A percentile compares a stretch with the other conserved stretches of the same genome.
Conservation (phyloP, 2,329 filamentous ascomycete genomes). For the Aspergillus melleus region DNA sequence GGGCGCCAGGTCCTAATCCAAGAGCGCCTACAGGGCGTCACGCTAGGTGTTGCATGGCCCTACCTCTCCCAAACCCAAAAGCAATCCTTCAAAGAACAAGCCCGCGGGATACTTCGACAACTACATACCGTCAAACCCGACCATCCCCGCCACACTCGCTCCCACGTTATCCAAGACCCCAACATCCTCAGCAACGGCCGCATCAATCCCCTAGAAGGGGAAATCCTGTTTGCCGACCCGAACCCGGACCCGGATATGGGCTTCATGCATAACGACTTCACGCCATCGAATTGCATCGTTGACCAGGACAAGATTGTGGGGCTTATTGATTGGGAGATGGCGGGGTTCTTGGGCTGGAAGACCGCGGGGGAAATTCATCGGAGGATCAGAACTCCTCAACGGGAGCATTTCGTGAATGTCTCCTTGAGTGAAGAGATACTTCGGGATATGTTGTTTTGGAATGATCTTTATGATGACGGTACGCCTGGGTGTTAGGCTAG, state of each 20-base stretch:
- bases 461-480: slow-evolving; percentile 18
- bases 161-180: slow-evolving; percentile 23
- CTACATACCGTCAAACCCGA: slow-evolving; percentile 28
- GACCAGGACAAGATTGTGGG: slow-evolving; percentile 41
- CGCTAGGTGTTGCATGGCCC: slow-evolving; percentile 37
- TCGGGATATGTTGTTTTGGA: slow-evolving; percentile 20
- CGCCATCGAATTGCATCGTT: slow-evolving; percentile 40
- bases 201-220: slow-evolving; percentile 34
- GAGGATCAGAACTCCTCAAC: slow-evolving; percentile 19
- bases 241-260: slow-evolving; percentile 24
- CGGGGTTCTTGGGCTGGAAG: slow-evolving; percentile 37
- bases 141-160: slow-evolving; percentile 17
- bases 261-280: slow-evolving; percentile 45
- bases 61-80: slow-evolving; percentile 38
- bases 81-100: slow-evolving; percentile 37
- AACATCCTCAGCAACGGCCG: slow-evolving; percentile 27
- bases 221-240: slow-evolving; percentile 32
- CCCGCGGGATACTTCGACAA: slow-evolving; percentile 31
- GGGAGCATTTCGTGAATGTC: slow-evolving; percentile 23
- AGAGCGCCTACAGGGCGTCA: slow-evolving; percentile 41
- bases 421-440: slow-evolving; percentile 15
- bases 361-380: slow-evolving; percentile 24
- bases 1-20: slow-evolving; percentile 39
- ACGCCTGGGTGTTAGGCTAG: too few species aligned
- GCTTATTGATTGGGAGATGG: slow-evolving; percentile 47